A percentile compares a stretch with the other conserved stretches of the same genome.
Evolutionary conservation across 2,329 filamentous ascomycete genomes (phyloP).

Genomic region (Pseudogymnoascus sp.): DNA sequence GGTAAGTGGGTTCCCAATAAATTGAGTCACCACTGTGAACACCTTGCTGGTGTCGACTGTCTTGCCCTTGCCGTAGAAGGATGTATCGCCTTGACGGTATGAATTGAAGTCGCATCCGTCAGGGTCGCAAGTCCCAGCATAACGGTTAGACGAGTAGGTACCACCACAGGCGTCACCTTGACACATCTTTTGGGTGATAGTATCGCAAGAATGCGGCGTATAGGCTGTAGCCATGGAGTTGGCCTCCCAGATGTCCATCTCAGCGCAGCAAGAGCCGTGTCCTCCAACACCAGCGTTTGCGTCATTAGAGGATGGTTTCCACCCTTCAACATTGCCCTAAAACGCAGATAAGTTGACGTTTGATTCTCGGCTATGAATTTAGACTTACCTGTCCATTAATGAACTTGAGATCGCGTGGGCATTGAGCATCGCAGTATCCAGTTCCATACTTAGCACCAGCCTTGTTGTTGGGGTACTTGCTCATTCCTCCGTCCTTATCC

Average conservation of each 20-base stretch:
- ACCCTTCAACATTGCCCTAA: conserved; percentile 45
- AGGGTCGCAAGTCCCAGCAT: conserved; percentile 47
- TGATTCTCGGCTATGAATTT: conserved; percentile 26
- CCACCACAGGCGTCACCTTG: conserved; percentile 31
- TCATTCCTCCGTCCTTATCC: conserved; percentile 50
- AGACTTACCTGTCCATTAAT: conserved; percentile 39
- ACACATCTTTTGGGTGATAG: conserved; percentile 37
- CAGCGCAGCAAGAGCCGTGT: conserved; percentile 54
- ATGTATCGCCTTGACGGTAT: conserved; percentile 47
- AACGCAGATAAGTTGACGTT: conserved; percentile 17
- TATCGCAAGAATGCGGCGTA: conserved; percentile 49
- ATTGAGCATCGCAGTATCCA: conserved; percentile 57
- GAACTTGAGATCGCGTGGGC: conserved; percentile 42
- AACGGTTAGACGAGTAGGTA: conserved; percentile 38
- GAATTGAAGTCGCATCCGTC: conserved; percentile 55
- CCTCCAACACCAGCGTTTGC: conserved; percentile 42
- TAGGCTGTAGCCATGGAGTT: conserved; percentile 49
- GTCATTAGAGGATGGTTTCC: conserved; percentile 38
- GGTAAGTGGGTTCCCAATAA: conserved; percentile 42
- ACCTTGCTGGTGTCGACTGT: conserved; percentile 43
- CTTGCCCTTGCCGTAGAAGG: conserved; percentile 46
- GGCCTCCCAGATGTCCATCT: conserved; percentile 62
- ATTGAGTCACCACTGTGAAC: conserved; percentile 52
- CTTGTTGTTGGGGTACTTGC: conserved; percentile 41
- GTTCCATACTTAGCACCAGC: conserved; percentile 53